A percentile compares a stretch with the other conserved stretches of the same genome.
Conservation (phyloP, 768 basidiomycete genomes). For the Solioccasus polychromus region DNA sequence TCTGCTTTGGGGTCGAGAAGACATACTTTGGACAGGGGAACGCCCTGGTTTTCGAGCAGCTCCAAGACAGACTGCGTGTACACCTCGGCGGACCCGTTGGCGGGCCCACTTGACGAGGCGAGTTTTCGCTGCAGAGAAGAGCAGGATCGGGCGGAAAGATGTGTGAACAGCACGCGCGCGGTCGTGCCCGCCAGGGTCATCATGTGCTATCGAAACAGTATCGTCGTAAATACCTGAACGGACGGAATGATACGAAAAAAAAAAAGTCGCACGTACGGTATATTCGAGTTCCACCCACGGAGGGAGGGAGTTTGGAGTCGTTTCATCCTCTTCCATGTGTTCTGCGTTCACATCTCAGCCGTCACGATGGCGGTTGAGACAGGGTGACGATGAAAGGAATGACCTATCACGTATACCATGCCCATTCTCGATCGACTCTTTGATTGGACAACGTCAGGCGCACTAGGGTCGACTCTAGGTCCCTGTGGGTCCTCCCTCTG, state of each 20-base stretch:
- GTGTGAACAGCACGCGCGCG: constrained; percentile 77
- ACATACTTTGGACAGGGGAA: constrained; percentile 66
- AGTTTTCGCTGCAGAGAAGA: constrained; percentile 42
- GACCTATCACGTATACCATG: constrained; percentile 59
- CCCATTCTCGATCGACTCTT: constrained; percentile 34
- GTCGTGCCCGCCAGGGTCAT: constrained; percentile 64
- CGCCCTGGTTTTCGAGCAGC: constrained; percentile 15
- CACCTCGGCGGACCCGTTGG: constrained; percentile 27
- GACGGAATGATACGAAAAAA: too few species aligned
- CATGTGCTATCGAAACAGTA: constrained; percentile 68
- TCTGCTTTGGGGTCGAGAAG: constrained; percentile 91
- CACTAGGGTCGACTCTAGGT: too few species aligned
- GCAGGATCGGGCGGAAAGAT: constrained; percentile 73
- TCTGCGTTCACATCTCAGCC: constrained; percentile 43
- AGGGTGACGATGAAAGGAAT: constrained; percentile 1
- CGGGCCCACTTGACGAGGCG: constrained; percentile 6
- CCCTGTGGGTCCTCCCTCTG: too few species aligned
- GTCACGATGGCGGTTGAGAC: not conserved
- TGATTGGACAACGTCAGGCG: too few species aligned
- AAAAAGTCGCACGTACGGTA: too few species aligned
- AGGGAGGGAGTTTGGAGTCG: constrained; percentile 64
- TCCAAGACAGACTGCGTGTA: constrained; percentile 17
- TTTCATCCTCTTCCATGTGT: constrained; percentile 95
- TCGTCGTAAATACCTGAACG: too few species aligned
- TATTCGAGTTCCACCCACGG: constrained; percentile 96